These are phyloP conservation scores for Beta corolliflora DNA, from an alignment of 179 eudicot species.

Conservation along the genomic window DNA sequence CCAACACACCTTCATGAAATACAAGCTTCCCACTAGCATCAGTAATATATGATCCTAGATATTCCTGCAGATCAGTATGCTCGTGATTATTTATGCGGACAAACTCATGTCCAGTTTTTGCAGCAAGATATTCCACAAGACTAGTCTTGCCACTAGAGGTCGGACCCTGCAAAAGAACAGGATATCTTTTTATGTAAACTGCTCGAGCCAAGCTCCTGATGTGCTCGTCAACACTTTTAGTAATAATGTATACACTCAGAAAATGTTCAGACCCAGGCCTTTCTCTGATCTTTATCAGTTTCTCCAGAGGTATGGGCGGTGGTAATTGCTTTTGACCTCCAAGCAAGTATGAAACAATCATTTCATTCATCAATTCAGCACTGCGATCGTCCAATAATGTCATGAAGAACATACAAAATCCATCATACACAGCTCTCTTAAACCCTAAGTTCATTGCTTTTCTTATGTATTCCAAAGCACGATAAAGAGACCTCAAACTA, in stretches of 20 bases:
- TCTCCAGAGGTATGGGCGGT: constrained; percentile 44
- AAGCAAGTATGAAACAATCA: constrained; percentile 49
- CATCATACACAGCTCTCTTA: constrained; percentile 77
- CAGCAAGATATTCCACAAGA: constrained; percentile 93
- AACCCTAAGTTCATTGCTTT: constrained; percentile 59
- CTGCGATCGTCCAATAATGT: constrained; percentile 73
- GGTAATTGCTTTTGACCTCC: constrained; percentile 53
- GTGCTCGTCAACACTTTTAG: constrained; percentile 78
- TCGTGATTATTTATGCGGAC: constrained; percentile 98
- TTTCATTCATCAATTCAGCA: constrained; percentile 61
- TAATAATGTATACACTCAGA: constrained; percentile 63
- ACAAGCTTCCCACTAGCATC: constrained; percentile 81
- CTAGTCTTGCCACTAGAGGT: constrained; percentile 99
- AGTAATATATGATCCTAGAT: constrained; percentile 91
- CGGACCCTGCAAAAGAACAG: constrained; percentile 97
- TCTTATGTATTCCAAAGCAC: constrained; percentile 81
- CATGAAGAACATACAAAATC: constrained; percentile 92
- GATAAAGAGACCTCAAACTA: constrained; percentile 93
- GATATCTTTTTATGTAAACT: constrained; percentile 76
- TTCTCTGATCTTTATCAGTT: constrained; percentile 42
- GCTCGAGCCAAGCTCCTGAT: constrained; percentile 79
- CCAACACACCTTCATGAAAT: constrained; percentile 90
- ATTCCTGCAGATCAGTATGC: constrained; percentile 97
- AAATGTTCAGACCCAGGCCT: constrained; percentile 40
- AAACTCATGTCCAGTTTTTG: constrained; percentile 84